Conservation (phyloP, 495 filamentous ascomycete species). For the Annulohypoxylon stygium region DNA sequence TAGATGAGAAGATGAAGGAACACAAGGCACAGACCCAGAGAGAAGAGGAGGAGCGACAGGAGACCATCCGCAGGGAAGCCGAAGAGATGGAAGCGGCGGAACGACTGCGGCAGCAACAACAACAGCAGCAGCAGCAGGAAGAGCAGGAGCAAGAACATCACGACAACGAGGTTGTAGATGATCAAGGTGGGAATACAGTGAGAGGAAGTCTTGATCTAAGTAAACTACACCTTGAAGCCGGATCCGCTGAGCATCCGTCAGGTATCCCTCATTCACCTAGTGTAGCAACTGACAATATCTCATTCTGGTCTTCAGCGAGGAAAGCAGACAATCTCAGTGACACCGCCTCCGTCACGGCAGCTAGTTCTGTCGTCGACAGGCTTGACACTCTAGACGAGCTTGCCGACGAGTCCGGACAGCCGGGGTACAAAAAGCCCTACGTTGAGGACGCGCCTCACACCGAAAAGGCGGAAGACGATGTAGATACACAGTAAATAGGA, state of each 20-base stretch:
- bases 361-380: constrained; percentile 41
- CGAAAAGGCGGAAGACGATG: constrained; percentile 1
- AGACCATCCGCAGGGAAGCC: constrained; percentile 21
- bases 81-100: background rate
- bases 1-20: constrained; percentile 50
- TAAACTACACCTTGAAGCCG: constrained; percentile 35
- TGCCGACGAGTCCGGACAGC: background rate
- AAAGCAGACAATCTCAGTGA: constrained; percentile 39
- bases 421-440: constrained; percentile 41
- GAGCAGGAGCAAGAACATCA: constrained; percentile 4
- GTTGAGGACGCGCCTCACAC: constrained; percentile 41
- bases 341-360: constrained; percentile 45
- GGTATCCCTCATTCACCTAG: constrained; percentile 41
- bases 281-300: constrained; percentile 46
- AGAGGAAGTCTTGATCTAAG: constrained; percentile 26
- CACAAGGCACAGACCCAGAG: constrained; percentile 46
- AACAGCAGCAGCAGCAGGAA: background rate
- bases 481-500: constrained; percentile 9
- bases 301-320: constrained; percentile 47
- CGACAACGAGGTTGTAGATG: background rate
- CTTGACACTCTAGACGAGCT: constrained; percentile 34
- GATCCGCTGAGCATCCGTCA: constrained; percentile 3
- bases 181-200: constrained; percentile 11
- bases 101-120: constrained; percentile 30
- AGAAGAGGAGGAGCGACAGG: constrained; percentile 44